Base-by-base conservation (phyloP, 768 basidiomycete genomes). In the Xanthoconium stramineum region DNA sequence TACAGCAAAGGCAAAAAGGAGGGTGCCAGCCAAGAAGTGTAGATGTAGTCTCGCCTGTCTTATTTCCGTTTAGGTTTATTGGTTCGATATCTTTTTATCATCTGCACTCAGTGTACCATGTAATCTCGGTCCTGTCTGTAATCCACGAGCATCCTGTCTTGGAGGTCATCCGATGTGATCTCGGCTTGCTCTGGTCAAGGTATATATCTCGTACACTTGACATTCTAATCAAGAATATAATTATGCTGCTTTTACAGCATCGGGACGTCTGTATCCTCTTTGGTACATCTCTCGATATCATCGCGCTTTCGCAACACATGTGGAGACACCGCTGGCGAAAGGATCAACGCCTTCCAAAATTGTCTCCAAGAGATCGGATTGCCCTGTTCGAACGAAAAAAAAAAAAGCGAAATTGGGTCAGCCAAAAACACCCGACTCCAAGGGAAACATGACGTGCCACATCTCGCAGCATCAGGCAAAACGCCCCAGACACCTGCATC, bases 331-430 rank as follows among this genome's bases (percentile, higher is more conserved):
- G 65, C 64, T 0, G 74, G 69, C 11, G 82, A 81, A 60, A 70
- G 63, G 42, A 89, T 80, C 43, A 88, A 61, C 8, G 74, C 75
- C 65, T 84, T 89, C 86, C 89, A 92, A 37, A 91, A 74, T 66
- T 81, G 79, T 39, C 89, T 75, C 90, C 89, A 91, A 42, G 84
- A 86, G 48, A 90, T 80, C 24, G 89, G 89, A 65, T 83, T 88
- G 0, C 89, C 89, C 86, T 90, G 50, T 50, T 35, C 7, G 6
- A 12, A 14, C 15, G 6, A 29, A 3, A 24, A 24, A 24, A 4
- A 6, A 29, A 3, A 24, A 24, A 24, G 24, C 24, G 24, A 24
- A 2, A 30, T 30, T 13, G 0, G 1, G 56, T 51, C 55, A 62
- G 15, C 11, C 37, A 49, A 53, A 11, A 32, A 46, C 17, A 12